A percentile compares a stretch with the other conserved stretches of the same genome.
Conservation (phyloP, 305 asterid genomes). For the Fraxinus floribunda region DNA sequence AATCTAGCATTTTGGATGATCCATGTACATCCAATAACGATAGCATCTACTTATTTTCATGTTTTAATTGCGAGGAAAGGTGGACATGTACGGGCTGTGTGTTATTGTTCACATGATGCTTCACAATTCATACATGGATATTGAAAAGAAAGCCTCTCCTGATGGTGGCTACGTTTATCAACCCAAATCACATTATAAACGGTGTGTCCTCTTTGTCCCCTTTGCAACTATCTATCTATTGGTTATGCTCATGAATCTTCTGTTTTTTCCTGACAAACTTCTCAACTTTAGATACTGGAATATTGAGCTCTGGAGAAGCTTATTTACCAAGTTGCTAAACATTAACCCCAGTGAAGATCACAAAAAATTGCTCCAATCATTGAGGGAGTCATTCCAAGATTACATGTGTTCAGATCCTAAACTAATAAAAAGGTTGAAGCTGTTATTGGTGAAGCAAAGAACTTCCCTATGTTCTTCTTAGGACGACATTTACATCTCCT, state of each 20-base stretch:
- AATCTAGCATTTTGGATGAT: conserved; percentile 7
- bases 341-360: conserved; percentile 56
- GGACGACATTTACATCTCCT: conserved; percentile 9
- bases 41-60: neutral
- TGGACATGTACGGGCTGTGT: conserved; percentile 78
- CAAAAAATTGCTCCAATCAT: conserved; percentile 42
- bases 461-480: conserved; percentile 65
- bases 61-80: conserved; percentile 42
- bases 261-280: neutral
- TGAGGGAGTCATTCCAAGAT: conserved; percentile 71
- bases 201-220: conserved; percentile 38
- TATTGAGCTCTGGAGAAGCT: conserved; percentile 64
- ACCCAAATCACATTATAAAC: conserved; percentile 67
- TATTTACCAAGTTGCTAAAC: conserved; percentile 69
- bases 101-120: conserved; percentile 87
- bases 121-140: conserved; percentile 77
- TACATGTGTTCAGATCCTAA: conserved; percentile 72
- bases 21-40: neutral
- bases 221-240: neutral
- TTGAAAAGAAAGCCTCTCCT: conserved; percentile 50
- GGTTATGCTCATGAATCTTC: neutral
- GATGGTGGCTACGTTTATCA: conserved; percentile 56
- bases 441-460: conserved; percentile 67
- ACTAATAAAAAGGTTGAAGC: conserved; percentile 64
- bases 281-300: conserved; percentile 67